Evolutionary conservation across 768 basidiomycete species (phyloP).

Genomic region (Lentinula aciculospora): DNA sequence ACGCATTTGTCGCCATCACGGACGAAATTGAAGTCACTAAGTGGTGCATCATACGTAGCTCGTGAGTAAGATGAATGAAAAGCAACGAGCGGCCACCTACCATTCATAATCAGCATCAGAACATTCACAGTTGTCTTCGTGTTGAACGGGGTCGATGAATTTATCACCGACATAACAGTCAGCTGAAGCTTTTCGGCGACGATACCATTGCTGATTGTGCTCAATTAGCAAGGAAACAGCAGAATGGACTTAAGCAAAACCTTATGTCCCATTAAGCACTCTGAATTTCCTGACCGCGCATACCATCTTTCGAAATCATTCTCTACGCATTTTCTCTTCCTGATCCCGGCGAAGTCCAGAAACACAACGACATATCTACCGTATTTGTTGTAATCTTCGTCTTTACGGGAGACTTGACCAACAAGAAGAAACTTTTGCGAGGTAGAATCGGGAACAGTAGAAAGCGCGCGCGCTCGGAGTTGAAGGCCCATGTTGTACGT

Average conservation of each 20-base stretch:
- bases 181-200: slow-evolving; percentile 72
- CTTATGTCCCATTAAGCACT: slow-evolving; percentile 95
- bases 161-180: slow-evolving; percentile 90
- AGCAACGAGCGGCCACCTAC: slow-evolving; percentile 31
- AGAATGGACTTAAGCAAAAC: slow-evolving; percentile 29
- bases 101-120: slow-evolving; percentile 91
- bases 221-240: background rate
- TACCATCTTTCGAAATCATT: slow-evolving; percentile 87
- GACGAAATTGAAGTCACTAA: slow-evolving; percentile 87
- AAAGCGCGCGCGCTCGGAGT: slow-evolving; percentile 70
- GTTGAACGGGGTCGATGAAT: slow-evolving; percentile 78
- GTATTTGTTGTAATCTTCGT: slow-evolving; percentile 36
- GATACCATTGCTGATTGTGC: slow-evolving; percentile 84
- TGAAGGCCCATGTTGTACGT: slow-evolving; percentile 63
- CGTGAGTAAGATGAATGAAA: background rate
- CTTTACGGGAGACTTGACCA: slow-evolving; percentile 63
- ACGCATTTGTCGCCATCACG: slow-evolving; percentile 71
- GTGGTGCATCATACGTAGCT: background rate
- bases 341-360: slow-evolving; percentile 76
- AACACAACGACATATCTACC: slow-evolving; percentile 68
- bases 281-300: slow-evolving; percentile 56
- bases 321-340: slow-evolving; percentile 59
- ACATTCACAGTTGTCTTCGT: slow-evolving; percentile 82
- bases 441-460: slow-evolving; percentile 91
- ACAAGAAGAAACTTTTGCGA: slow-evolving; percentile 94